Evolutionary conservation across 768 basidiomycete species (phyloP), one percentile per base, ranked within the genome.

Genomic region (Termitomyces sp.): DNA sequence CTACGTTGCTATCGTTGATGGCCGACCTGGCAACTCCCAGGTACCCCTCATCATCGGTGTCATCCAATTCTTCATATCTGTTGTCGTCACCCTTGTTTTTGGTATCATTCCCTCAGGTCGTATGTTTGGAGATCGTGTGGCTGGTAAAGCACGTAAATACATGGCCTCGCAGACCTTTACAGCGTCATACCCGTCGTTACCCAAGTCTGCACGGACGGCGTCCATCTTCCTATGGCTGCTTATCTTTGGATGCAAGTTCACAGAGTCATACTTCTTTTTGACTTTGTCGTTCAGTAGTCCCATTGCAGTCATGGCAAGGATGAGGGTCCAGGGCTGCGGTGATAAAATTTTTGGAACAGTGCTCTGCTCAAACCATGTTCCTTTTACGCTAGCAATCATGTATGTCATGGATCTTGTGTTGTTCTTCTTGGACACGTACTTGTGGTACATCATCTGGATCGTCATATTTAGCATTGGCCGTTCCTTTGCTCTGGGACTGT

Each of bases 361-460:
- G 7, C 78, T 98, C 6, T 99, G 97, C 77, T 79, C 84, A 39
- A 94, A 97, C 68, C 97, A 99, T 59, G 91, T 97, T 42, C 85
- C 89, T 0, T 99, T 98, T 76, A 88, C 97, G 0, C 84, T 99
- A 60, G 79, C 95, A 42, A 95, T 98, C 81, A 99, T 98, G 96
- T 98, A 96, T 78, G 72, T 97, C 74, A 98, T 99, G 97, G 97
- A 99, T 70, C 76, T 99, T 64, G 81, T 93, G 58, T 79, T 99
- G 65, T 99, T 98, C 87, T 99, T 99, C 86, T 78, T 99, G 76
- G 97, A 99, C 80, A 99, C 97, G 48, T 99, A 98, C 81, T 77
- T 99, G 47, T 99, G 97, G 97, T 99, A 97, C 77, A 93, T 98
- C 78, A 95, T 98, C 71, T 98, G 96, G 96, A 85, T 94, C 67